Base-by-base conservation (phyloP, 768 basidiomycete species). In the Lactifluus volemus region DNA sequence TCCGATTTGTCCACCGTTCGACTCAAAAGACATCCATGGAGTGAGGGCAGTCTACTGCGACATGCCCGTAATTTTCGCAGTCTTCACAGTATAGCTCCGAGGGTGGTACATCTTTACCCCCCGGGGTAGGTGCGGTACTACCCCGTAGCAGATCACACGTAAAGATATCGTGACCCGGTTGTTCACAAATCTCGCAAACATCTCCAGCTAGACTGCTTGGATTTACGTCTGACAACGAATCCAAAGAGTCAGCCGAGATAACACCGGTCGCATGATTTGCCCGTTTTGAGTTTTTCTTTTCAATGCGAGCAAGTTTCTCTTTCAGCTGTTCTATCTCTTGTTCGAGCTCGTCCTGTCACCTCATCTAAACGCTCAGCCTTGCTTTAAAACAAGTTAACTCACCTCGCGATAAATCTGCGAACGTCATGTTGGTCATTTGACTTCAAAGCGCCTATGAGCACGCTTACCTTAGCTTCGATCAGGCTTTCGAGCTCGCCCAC, bases 401-500 rank as follows among this genome's bases (percentile, higher is more conserved):
- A 85, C 87, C 72, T 93, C 92, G 45, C 86, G 85, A 70, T 93
- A 92, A 64, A 94, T 93, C 89, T 92, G 63, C 12, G 25, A 41
- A 34, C 10, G 5, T 34, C 50, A 53, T 19, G n/a, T 64, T 17
- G 32, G 25, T 25, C 19, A 32, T 17, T 29, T 11, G 21, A 10
- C 42, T 53, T 36, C 32, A 38, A 36, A 39, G 58, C 21, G 62
- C 11, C 32, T 17, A 47, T 36, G 17, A 14, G 9, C 21, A 45
- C n/a, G 52, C 67, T 69, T 62, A 91, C 92, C 83, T 97, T 98
- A 56, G 90, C 82, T 71, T 99, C 96, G n/a, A 98, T 85, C 45
- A 99, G 78, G 42, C 86, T 81, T 72, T 98, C 96, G 19, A 98
- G 79, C 70, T 98, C 94, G 56, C 86, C 84, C 53, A 98, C 88